These are phyloP conservation scores for Acacia pycnantha DNA, from an alignment of 331 rosid genomes.

Conservation along the genomic window DNA sequence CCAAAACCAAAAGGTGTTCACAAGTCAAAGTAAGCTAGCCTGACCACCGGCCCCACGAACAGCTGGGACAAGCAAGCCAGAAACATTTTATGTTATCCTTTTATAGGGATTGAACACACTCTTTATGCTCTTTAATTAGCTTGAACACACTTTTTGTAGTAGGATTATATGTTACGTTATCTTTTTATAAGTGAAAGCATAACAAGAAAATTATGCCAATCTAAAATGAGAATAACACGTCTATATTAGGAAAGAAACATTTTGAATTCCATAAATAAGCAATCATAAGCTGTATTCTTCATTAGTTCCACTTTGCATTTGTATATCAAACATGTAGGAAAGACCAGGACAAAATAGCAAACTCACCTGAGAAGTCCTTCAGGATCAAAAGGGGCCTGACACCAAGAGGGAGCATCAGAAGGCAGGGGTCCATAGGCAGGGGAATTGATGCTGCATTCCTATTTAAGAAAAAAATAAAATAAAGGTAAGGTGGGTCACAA, in stretches of 20 bases:
- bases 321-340: background rate
- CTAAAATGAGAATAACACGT: background rate
- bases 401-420: slow-evolving; percentile 94
- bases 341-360: slow-evolving; percentile 14
- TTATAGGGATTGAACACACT: too few species aligned
- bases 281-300: background rate
- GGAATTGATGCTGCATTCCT: slow-evolving; percentile 89
- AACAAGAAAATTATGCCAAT: background rate
- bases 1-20: background rate
- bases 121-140: too few species aligned
- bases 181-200: background rate
- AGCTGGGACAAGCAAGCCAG: background rate
- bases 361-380: slow-evolving; percentile 88
- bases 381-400: slow-evolving; percentile 98
- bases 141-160: background rate
- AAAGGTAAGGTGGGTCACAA: background rate
- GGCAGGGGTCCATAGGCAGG: slow-evolving; percentile 90
- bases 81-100: background rate
- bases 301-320: background rate
- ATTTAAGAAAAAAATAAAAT: slow-evolving; percentile 5
- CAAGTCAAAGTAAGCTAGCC: background rate
- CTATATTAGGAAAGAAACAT: background rate
- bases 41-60: background rate
- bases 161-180: background rate
- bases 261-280: background rate